phyloP scores from a whole-genome alignment of 805 yeast species.

The Metschnikowia chrysomelidarum region DNA sequence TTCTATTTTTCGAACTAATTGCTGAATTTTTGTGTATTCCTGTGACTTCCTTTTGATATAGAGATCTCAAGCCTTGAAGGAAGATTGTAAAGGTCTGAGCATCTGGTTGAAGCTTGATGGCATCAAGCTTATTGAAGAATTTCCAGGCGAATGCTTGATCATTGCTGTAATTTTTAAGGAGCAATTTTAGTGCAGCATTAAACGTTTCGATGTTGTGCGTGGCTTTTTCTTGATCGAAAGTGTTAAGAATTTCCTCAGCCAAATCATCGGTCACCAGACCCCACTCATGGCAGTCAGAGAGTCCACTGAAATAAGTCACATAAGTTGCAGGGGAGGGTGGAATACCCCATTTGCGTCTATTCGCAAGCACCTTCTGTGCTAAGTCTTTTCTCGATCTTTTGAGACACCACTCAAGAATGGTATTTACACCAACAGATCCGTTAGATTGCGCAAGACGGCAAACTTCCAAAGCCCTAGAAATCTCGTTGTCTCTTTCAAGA shows the following conservation, averaged over 20 bases:
- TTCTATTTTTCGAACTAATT: constrained; percentile 21
- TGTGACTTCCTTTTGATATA: constrained; percentile 18
- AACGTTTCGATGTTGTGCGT: constrained; percentile 28
- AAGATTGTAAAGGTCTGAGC: constrained; percentile 39
- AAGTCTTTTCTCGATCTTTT: constrained; percentile 40
- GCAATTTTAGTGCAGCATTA: constrained; percentile 36
- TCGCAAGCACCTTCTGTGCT: constrained; percentile 50
- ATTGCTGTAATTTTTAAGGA: constrained; percentile 33
- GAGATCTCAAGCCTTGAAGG: constrained; percentile 32
- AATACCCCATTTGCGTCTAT: constrained; percentile 62
- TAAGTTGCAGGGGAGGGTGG: constrained; percentile 48
- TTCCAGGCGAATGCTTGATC: constrained; percentile 38
- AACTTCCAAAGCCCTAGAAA: constrained; percentile 53
- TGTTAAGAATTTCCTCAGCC: constrained; percentile 21
- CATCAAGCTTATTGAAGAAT: constrained; percentile 30
- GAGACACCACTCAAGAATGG: constrained; percentile 52
- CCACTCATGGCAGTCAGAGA: constrained; percentile 33
- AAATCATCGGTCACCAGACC: constrained; percentile 26
- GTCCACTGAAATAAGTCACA: constrained; percentile 35
- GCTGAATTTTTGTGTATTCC: constrained; percentile 14
- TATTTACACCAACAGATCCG: constrained; percentile 63
- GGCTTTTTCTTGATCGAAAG: constrained; percentile 19
- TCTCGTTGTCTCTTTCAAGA: constrained; percentile 44
- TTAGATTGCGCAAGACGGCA: constrained; percentile 45
- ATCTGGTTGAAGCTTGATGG: constrained; percentile 25